phyloP scores from a whole-genome alignment of 257 asterid species.

The Paulownia fortunei region DNA sequence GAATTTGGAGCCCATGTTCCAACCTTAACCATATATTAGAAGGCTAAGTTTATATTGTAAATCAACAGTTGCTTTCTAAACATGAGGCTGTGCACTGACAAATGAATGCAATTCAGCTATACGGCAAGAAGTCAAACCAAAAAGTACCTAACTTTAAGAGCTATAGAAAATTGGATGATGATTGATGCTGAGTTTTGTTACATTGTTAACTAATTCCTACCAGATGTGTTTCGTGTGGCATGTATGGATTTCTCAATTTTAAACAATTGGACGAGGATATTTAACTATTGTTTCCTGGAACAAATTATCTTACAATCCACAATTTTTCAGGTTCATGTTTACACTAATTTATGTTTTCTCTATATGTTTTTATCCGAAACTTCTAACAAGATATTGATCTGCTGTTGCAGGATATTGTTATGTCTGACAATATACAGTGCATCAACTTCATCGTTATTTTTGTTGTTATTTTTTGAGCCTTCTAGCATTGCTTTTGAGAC shows the following conservation, averaged over 20 bases:
- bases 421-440: conserved; percentile 59
- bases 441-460: conserved; percentile 56
- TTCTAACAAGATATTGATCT: conserved; percentile 26
- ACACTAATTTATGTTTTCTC: conserved; percentile 5
- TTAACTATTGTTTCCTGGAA: neutral
- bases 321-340: neutral
- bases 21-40: neutral
- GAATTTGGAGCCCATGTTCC: neutral
- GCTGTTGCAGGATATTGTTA: conserved; percentile 63
- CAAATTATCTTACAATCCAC: neutral
- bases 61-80: neutral
- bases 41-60: neutral
- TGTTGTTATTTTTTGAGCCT: conserved; percentile 93
- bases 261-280: neutral
- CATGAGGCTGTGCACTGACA: neutral
- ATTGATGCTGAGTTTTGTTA: neutral
- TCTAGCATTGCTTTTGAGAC: conserved; percentile 95
- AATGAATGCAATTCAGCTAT: neutral
- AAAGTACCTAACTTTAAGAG: neutral
- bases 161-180: conserved; percentile 6
- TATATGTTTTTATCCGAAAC: conserved; percentile 1
- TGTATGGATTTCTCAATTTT: conserved; percentile 4
- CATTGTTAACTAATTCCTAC: neutral
- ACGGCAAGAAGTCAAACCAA: conserved; percentile 1
- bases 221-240: neutral